Conservation (phyloP, 1,284 basidiomycete genomes). For the Trichosporon sp. region DNA sequence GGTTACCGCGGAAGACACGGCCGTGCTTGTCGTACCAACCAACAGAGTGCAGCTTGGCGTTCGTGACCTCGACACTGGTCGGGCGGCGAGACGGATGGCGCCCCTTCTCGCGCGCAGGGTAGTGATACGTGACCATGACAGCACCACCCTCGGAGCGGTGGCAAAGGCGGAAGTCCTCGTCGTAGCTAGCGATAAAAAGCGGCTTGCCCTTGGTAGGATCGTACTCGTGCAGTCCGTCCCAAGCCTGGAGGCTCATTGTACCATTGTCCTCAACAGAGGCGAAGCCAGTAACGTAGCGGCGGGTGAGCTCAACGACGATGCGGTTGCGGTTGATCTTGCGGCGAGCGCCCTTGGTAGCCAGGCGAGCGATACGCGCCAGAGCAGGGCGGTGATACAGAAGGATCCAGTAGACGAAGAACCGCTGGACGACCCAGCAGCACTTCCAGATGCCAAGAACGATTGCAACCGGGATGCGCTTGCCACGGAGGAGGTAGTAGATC, state of each 20-base stretch:
- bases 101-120: background rate
- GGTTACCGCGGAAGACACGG: constrained; percentile 3
- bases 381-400: constrained; percentile 9
- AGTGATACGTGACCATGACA: constrained; percentile 2
- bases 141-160: background rate
- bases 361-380: background rate
- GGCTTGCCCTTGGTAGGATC: background rate
- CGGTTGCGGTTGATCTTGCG: constrained; percentile 8
- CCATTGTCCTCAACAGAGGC: background rate
- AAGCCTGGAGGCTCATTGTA: background rate
- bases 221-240: background rate
- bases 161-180: constrained; percentile 1
- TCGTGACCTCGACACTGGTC: background rate
- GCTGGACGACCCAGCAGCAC: constrained; percentile 4
- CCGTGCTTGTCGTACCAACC: constrained; percentile 9
- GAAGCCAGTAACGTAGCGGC: constrained; percentile 6
- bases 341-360: constrained; percentile 5
- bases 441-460: constrained; percentile 4
- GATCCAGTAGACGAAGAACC: constrained; percentile 10
- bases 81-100: constrained; percentile 9
- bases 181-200: constrained; percentile 7
- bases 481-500: constrained; percentile 7
- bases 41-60: background rate
- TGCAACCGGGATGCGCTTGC: background rate
- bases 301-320: constrained; percentile 9